phyloP scores from a whole-genome alignment of 179 eudicot genomes.

The Sideroxylon spinosum region DNA sequence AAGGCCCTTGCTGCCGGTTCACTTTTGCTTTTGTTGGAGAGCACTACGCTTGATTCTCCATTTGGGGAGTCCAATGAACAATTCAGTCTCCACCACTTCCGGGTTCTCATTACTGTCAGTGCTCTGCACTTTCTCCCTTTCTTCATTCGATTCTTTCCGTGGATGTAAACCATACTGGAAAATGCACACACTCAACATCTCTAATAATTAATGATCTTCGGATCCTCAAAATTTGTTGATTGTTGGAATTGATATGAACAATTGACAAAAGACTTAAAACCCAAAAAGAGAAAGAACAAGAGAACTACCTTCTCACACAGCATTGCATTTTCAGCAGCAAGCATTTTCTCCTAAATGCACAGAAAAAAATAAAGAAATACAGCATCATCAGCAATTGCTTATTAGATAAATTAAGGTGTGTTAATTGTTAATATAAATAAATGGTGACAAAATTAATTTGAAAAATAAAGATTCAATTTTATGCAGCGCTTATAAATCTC shows the following conservation, averaged over 20 bases:
- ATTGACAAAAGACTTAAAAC: too few species aligned
- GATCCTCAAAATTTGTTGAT: background rate
- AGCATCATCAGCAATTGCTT: background rate
- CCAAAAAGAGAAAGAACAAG: background rate
- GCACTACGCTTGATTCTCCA: conserved; percentile 37
- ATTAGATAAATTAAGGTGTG: background rate
- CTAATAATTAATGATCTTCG: background rate
- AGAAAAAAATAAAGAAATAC: conserved; percentile 1
- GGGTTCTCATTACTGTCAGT: conserved; percentile 53
- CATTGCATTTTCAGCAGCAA: conserved; percentile 39
- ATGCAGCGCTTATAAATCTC: background rate
- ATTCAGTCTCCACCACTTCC: conserved; percentile 85
- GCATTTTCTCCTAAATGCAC: conserved; percentile 12
- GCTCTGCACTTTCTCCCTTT: conserved; percentile 25
- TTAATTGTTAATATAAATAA: too few species aligned
- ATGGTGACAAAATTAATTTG: too few species aligned
- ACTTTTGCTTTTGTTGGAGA: conserved; percentile 8
- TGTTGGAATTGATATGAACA: background rate
- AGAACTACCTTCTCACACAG: conserved; percentile 39
- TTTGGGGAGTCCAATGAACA: conserved; percentile 80
- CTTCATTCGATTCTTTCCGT: conserved; percentile 31
- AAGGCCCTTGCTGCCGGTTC: background rate
- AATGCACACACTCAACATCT: background rate
- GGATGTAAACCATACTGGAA: conserved; percentile 27
- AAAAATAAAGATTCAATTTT: background rate